phyloP scores from a whole-genome alignment of 2,329 filamentous ascomycete genomes.

The Colletotrichum tropicicola region DNA sequence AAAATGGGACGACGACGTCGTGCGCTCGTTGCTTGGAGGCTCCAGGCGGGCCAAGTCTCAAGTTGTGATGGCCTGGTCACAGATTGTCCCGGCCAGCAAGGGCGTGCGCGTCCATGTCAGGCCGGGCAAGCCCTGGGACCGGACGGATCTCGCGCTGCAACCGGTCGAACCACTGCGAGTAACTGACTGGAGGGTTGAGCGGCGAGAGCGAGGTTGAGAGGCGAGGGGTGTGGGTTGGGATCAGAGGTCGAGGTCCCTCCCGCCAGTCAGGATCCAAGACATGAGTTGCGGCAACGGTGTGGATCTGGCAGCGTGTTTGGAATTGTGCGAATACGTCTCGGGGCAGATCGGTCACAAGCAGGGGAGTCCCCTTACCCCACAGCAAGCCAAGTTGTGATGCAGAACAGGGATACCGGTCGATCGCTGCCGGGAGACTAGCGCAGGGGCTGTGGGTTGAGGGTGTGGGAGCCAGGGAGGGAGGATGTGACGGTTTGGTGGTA shows the following conservation, averaged over 20 bases:
- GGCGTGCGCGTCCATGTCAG: conserved; percentile 28
- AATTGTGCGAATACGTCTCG: conserved; percentile 16
- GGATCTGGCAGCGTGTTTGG: conserved; percentile 28
- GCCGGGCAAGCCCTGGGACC: conserved; percentile 6
- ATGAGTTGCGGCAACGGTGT: conserved; percentile 24
- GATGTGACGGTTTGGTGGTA: neutral
- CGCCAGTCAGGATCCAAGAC: conserved; percentile 24
- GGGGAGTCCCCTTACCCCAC: conserved; percentile 26
- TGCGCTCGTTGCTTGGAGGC: conserved; percentile 27
- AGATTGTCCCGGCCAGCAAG: conserved; percentile 23
- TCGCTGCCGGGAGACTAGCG: conserved; percentile 21
- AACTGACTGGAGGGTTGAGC: neutral
- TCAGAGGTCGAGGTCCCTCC: conserved; percentile 1
- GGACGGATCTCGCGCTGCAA: conserved; percentile 4
- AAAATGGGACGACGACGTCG: conserved; percentile 30
- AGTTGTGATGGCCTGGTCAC: conserved; percentile 29
- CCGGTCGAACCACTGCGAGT: conserved; percentile 20
- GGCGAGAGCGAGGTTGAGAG: neutral
- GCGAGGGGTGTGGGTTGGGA: conserved; percentile 2
- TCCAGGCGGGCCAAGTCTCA: conserved; percentile 27
- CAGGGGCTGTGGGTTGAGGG: conserved; percentile 9
- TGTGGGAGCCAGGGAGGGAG: neutral
- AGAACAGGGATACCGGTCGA: conserved; percentile 25
- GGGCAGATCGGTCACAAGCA: conserved; percentile 20
- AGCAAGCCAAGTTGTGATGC: conserved; percentile 15